Base-by-base conservation (phyloP, 768 basidiomycete genomes). In the Agaricus subrufescens region DNA sequence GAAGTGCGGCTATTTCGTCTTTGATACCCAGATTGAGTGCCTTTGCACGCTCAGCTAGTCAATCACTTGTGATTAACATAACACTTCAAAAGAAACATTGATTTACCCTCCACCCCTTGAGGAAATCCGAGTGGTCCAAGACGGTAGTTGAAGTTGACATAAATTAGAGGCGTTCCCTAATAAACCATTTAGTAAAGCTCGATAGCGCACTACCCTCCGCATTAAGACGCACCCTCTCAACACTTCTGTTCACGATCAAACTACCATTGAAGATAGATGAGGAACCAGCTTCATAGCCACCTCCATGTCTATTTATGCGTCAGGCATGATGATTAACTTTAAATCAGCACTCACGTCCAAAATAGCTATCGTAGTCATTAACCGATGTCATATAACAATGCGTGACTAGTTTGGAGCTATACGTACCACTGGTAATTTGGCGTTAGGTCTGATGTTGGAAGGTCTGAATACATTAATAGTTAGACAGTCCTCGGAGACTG, bases 381-480 rank as follows among this genome's bases (percentile, higher is more conserved):
- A 50, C 14, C 30, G 29, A 14, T 30, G 46, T 14, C 38, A 37
- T 31, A 26, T 0, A 46, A 42, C 1, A 38, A 37, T 15, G 23
- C 43, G 11, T 12, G 15, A 10, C 49, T 44, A 3, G 11, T 39
- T 27, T 25, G 26, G 37, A 63, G 34, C 7, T 4, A 34, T 3
- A 34, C 71, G 60, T 56, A 76, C 75, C 43, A 79, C 70, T 11
- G 77, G 76, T 5, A 79, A 63, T 39, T 65, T 65, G 2, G 69
- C 66, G 46, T 62, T 61, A 1, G 61, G 5, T 3, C 44, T 40
- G 11, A 68, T 49, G 10, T 73, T 73, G 0, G 75, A 69, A 0
- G 84, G 83, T 23, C 81, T 70, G 54, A 79, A 81, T 3, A 86
- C 67, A 60, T 85, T 84, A 50, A 85, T 69, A 19, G 80, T 82